Evolutionary conservation across 768 basidiomycete genomes (phyloP).

Genomic region (Suillus cothurnatus): DNA sequence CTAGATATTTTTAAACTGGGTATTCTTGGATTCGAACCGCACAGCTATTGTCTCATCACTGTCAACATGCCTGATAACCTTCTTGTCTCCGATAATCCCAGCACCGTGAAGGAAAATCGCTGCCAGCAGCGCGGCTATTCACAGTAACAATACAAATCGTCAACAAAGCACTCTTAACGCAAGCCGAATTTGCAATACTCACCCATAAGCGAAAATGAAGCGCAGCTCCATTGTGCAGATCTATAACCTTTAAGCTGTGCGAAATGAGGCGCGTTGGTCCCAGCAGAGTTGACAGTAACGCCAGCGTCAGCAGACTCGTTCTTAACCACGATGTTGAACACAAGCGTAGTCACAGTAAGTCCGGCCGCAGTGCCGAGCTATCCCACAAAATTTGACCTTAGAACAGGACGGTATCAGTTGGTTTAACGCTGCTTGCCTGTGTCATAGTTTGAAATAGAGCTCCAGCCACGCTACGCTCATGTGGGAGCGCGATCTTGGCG

Average conservation of each 20-base stretch:
- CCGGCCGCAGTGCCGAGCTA: conserved; percentile 73
- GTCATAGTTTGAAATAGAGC: conserved; percentile 81
- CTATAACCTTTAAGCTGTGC: conserved; percentile 56
- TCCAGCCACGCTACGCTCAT: conserved; percentile 77
- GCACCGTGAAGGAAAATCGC: conserved; percentile 40
- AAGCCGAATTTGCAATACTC: conserved; percentile 17
- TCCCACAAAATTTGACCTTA: not conserved
- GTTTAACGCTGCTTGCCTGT: conserved; percentile 45
- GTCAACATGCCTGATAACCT: conserved; percentile 9
- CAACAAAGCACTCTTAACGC: not conserved
- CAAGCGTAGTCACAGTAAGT: conserved; percentile 70
- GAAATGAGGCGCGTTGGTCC: conserved; percentile 31
- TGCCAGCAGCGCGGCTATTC: conserved; percentile 34
- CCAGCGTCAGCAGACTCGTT: conserved; percentile 34
- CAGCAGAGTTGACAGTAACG: conserved; percentile 30
- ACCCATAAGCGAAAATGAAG: conserved; percentile 62
- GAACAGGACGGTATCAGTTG: not conserved
- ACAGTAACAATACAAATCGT: not conserved
- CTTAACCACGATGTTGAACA: conserved; percentile 55
- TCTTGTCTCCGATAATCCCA: conserved; percentile 41
- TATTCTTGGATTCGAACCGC: not conserved
- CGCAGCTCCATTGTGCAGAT: conserved; percentile 65
- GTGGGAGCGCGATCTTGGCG: conserved; percentile 61
- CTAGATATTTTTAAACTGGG: not conserved
- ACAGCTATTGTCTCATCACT: conserved; percentile 26